Evolutionary conservation across 225 moss, liverwort and hornwort species (phyloP).

Genomic region (Pseudoscleropodium purum): DNA sequence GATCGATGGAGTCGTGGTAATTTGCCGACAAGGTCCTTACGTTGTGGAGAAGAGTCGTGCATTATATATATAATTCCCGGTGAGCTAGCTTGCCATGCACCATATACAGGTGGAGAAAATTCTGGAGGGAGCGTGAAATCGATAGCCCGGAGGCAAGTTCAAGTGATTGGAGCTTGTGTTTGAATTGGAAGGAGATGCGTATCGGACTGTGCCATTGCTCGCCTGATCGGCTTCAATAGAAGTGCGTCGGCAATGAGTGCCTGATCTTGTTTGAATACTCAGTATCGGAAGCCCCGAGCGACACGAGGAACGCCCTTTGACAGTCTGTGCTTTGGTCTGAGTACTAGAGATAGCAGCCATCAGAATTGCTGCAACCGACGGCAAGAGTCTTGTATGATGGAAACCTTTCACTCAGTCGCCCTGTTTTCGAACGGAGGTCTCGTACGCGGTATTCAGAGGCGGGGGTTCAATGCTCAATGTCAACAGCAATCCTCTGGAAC

Average conservation of each 20-base stretch:
- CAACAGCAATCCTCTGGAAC: background rate
- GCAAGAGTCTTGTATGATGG: conserved; percentile 2
- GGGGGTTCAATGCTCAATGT: background rate
- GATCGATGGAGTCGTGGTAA: background rate
- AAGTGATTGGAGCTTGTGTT: background rate
- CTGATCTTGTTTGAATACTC: background rate
- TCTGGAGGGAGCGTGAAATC: background rate
- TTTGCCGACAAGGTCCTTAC: background rate
- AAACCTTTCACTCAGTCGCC: conserved; percentile 1
- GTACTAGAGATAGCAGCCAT: background rate
- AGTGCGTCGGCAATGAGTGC: background rate
- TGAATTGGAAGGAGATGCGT: background rate
- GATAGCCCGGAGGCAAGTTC: background rate
- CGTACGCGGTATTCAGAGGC: background rate
- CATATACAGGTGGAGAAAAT: background rate
- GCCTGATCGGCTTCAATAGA: background rate
- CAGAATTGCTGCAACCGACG: background rate
- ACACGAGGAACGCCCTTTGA: background rate
- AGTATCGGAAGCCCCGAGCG: background rate
- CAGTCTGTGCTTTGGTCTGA: background rate
- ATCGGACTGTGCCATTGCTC: background rate
- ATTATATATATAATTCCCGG: background rate
- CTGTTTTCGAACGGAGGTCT: conserved; percentile 6
- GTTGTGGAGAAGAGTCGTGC: background rate
- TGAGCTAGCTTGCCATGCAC: background rate